These are phyloP conservation scores for Boletus rex-veris DNA, from an alignment of 768 basidiomycete genomes.

Conservation along the genomic window DNA sequence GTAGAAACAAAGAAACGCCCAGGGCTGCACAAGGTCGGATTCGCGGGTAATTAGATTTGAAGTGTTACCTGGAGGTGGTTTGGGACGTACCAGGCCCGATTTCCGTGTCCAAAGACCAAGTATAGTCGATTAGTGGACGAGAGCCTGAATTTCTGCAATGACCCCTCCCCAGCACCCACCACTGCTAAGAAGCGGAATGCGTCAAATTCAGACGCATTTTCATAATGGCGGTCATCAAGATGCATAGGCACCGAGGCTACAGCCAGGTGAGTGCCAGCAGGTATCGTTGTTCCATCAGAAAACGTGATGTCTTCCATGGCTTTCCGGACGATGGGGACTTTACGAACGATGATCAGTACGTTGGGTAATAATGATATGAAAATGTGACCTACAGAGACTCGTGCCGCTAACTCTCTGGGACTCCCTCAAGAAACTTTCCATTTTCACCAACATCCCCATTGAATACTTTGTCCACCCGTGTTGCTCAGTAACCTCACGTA, in stretches of 20 bases:
- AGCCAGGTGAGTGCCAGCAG: constrained; percentile 38
- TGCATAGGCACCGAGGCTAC: constrained; percentile 34
- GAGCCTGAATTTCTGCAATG: constrained; percentile 26
- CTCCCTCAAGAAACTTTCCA: constrained; percentile 46
- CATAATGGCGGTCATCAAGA: constrained; percentile 40
- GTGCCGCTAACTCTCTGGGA: constrained; percentile 36
- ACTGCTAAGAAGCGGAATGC: constrained; percentile 39
- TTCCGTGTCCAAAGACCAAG: constrained; percentile 35
- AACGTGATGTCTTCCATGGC: constrained; percentile 33
- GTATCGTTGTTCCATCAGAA: constrained; percentile 36
- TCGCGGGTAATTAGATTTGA: constrained; percentile 1
- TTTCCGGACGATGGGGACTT: constrained; percentile 33
- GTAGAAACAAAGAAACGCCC: constrained; percentile 42
- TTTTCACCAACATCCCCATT: constrained; percentile 34
- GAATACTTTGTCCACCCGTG: constrained; percentile 35
- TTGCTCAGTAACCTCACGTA: constrained; percentile 27
- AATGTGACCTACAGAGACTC: constrained; percentile 27
- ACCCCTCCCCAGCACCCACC: constrained; percentile 21
- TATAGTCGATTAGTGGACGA: constrained; percentile 31
- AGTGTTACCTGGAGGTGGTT: not conserved
- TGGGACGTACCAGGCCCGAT: constrained; percentile 33
- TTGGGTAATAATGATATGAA: not conserved
- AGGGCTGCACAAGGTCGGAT: constrained; percentile 28
- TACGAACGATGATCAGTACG: constrained; percentile 5
- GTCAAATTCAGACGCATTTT: constrained; percentile 40